Evolutionary conservation across 2,329 filamentous ascomycete species (phyloP), one percentile per base, ranked within the genome.

Genomic region (Botrytis medusae): DNA sequence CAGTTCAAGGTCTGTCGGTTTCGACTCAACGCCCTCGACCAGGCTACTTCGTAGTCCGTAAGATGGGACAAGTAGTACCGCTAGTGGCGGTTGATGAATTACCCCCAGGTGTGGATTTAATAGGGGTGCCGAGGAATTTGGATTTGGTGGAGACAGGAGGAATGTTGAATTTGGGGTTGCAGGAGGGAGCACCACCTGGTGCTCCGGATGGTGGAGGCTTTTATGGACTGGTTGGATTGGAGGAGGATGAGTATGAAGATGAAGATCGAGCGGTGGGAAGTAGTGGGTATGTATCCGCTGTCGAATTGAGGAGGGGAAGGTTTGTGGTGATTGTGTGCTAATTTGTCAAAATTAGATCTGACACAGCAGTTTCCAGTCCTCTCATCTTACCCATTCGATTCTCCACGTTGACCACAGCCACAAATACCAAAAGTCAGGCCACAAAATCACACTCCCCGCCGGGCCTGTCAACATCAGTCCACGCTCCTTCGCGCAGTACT

Each of bases 71-170:
- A n/a, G 82, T 86, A 5, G 86, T 89, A 1, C 87, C 87, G 10
- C 83, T 89, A n/a, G 82, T 89, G n/a, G 83, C 87, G 0, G 79
- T 84, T 20, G 87, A 89, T 77, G 82, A 88, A 74, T 83, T 89
- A 0, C 87, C 87, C 0, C 78, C 80, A 1, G 85, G 72, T 32
- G 73, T 77, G 10, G 69, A 77, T 22, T 54, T 80, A 9, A 44
- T 75, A 22, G 84, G 83, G 37, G 80, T 86, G 4, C 85, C 86
- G 4, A 84, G 79, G 20, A 71, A 73, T 12, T 63, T 80, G 16
- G 75, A 76, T 60, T 63, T 80, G 2, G 74, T 77, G 57, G 75
- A 76, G 16, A 78, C 79, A 25, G 74, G 77, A 20, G 77, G 79
- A 1, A 79, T 80, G 77, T 62, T 79, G n/a, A 80, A 80, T 61